Evolutionary conservation across 2,329 filamentous ascomycete species (phyloP).

Genomic region (Colletotrichum destructivum): DNA sequence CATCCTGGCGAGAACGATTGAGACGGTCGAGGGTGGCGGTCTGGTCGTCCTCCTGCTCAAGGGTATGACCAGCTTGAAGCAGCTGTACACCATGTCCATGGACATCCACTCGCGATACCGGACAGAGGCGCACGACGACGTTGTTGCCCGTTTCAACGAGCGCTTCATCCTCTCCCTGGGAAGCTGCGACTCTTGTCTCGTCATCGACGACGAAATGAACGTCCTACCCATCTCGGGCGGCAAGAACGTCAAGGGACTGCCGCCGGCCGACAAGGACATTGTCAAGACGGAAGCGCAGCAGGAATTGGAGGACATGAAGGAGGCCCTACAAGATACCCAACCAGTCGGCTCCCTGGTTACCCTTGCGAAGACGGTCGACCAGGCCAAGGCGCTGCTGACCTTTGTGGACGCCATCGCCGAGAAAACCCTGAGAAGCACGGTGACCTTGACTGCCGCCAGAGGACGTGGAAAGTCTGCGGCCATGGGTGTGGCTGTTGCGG

Average conservation of each 20-base stretch:
- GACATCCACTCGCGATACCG: slow-evolving; percentile 97
- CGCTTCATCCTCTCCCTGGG: slow-evolving; percentile 95
- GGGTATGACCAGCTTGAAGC: slow-evolving; percentile 96
- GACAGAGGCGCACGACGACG: slow-evolving; percentile 95
- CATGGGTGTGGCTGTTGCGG: slow-evolving; percentile 92
- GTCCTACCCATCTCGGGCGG: slow-evolving; percentile 97
- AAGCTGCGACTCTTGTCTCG: slow-evolving; percentile 93
- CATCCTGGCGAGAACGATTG: slow-evolving; percentile 91
- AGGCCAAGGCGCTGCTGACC: slow-evolving; percentile 95
- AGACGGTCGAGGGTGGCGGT: slow-evolving; percentile 97
- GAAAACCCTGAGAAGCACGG: slow-evolving; percentile 94
- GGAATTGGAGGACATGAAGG: slow-evolving; percentile 90
- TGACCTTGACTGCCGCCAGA: slow-evolving; percentile 92
- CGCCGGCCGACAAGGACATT: slow-evolving; percentile 81
- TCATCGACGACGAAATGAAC: slow-evolving; percentile 98
- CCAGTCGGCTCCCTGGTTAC: slow-evolving; percentile 88
- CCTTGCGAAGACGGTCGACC: slow-evolving; percentile 91
- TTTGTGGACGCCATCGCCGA: slow-evolving; percentile 97
- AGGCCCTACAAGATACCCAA: slow-evolving; percentile 86
- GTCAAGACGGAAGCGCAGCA: slow-evolving; percentile 79
- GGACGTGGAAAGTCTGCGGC: slow-evolving; percentile 98
- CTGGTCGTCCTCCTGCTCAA: slow-evolving; percentile 92
- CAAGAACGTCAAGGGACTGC: slow-evolving; percentile 87
- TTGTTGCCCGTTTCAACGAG: slow-evolving; percentile 97
- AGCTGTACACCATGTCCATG: slow-evolving; percentile 97